A percentile compares a stretch with the other conserved stretches of the same genome.
Evolutionary conservation across 2,329 filamentous ascomycete genomes (phyloP).

Genomic region (Aureobasidium musti): DNA sequence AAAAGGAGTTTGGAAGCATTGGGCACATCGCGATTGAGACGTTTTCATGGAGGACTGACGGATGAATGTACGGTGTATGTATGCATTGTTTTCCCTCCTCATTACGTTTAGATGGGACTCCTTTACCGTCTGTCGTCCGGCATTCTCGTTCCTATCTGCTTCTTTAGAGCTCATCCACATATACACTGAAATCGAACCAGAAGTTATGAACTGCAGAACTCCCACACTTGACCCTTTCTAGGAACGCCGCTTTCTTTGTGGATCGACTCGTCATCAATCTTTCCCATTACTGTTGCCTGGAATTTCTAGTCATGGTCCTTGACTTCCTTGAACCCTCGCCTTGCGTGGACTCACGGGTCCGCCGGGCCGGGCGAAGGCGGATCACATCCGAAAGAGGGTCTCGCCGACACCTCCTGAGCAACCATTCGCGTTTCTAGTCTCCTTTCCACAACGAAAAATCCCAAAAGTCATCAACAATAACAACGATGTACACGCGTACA

Average conservation of each 20-base stretch:
- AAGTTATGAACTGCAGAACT: neutral
- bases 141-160: neutral
- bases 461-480: neutral
- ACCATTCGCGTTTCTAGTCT: neutral
- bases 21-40: neutral
- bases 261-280: neutral
- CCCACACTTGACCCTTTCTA: neutral
- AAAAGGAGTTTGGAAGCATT: slow-evolving; percentile 5
- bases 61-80: neutral
- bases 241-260: neutral
- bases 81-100: neutral
- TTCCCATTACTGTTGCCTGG: neutral
- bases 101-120: neutral
- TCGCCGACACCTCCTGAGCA: neutral
- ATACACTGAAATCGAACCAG: neutral
- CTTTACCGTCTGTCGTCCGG: neutral
- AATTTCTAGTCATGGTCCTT: neutral
- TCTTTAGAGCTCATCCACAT: neutral
- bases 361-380: neutral
- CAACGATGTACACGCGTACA: neutral
- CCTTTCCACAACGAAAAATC: neutral
- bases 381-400: neutral
- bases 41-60: neutral
- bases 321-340: neutral
- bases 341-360: neutral